Evolutionary conservation across 2,329 filamentous ascomycete genomes (phyloP), one percentile per base, ranked within the genome.

Genomic region (Trichoderma guizhouense): DNA sequence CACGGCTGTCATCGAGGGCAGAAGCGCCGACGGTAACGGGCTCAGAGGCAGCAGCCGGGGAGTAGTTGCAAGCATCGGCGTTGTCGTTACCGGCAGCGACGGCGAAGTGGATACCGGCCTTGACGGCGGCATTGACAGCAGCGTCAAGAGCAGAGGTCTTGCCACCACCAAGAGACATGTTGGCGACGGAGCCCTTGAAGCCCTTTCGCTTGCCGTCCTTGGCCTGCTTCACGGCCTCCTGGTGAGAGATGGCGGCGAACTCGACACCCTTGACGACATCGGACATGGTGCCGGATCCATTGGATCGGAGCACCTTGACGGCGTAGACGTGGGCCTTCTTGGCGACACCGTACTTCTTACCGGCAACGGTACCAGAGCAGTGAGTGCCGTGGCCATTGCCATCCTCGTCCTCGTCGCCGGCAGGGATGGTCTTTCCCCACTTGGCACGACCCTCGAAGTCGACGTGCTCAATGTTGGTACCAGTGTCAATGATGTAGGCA

Each of bases 41-140:
- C 80, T 97, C 94, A 79, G 90, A 87, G 77, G 97, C 94, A 75
- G 95, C 93, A 79, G 96, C 97, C 73, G 96, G 96, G 53, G 96
- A 99, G 90, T 98, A 99, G 88, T 96, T 97, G 92, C 96, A 99
- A 72, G 97, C 96, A 84, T 99, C 95, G 75, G 95, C 94, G 80
- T 99, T 98, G 86, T 99, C 97, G 82, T 99, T 99, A 82, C 96
- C 96, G 77, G 96, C 96, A 81, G 96, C 96, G 77, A 99, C 96
- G 77, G 97, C 95, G 80, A 99, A 99, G 90, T 99, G 95, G 74
- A 99, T 89, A 81, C 96, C 96, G 79, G 92, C 92, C 72, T 92
- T 88, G 78, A 98, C 95, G 75, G 95, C 95, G 76, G 95, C 95
- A 82, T 98, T 96, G 76, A 98, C 95, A 77, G 94, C 94, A 76